Evolutionary conservation across 306 rosid species (phyloP).

Genomic region (Dryas drummondii): DNA sequence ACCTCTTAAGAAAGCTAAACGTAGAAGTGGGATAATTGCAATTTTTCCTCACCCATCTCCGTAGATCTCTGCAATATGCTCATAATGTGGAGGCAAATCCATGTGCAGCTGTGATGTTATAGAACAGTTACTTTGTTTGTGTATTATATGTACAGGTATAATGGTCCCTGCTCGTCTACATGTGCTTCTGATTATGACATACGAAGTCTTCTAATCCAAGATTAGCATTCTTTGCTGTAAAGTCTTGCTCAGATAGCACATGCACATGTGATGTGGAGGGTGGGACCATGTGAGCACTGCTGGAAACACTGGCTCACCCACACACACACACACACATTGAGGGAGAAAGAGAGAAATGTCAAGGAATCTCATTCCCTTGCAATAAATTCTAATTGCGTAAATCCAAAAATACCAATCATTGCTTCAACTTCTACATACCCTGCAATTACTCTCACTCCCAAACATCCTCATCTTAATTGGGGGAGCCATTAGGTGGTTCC

Average conservation of each 20-base stretch:
- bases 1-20: background rate
- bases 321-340: background rate
- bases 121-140: constrained; percentile 14
- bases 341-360: constrained; percentile 32
- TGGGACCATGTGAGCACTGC: constrained; percentile 57
- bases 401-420: constrained; percentile 59
- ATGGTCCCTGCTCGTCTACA: constrained; percentile 40
- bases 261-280: constrained; percentile 43
- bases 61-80: constrained; percentile 1
- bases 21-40: background rate
- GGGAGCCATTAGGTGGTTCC: constrained; percentile 15
- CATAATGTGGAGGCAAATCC: constrained; percentile 2
- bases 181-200: constrained; percentile 35
- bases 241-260: constrained; percentile 61
- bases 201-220: constrained; percentile 30
- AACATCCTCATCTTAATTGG: constrained; percentile 18
- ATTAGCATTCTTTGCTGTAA: constrained; percentile 39
- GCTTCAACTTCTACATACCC: constrained; percentile 34
- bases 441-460: constrained; percentile 23
- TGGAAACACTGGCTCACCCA: constrained; percentile 47
- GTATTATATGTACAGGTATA: constrained; percentile 17
- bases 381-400: constrained; percentile 39
- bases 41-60: background rate
- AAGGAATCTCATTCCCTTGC: constrained; percentile 38
- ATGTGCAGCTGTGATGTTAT: constrained; percentile 18